Percentiles rank a stretch among this genome's conserved stretches.
Conservation (phyloP, 495 filamentous ascomycete species). For the Hypoxylon perforatum region DNA sequence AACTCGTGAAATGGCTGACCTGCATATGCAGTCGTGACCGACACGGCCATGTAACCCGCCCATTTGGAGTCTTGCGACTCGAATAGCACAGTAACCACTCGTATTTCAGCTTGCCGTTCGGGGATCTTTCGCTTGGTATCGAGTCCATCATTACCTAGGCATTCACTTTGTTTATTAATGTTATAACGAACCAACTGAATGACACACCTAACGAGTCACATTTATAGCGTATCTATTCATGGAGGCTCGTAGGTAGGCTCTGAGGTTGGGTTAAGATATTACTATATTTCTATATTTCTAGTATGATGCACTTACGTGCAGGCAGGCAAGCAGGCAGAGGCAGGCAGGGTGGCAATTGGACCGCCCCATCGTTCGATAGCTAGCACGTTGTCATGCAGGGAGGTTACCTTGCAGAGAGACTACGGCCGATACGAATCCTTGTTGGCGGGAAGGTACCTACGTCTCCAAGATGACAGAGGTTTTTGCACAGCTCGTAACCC, state of each 20-base stretch:
- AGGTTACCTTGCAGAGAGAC: slow-evolving; percentile 28
- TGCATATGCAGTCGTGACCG: slow-evolving; percentile 43
- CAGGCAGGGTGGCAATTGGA: slow-evolving; percentile 1
- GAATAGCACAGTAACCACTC: neutral
- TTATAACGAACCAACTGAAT: no score
- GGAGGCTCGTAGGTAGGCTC: no score
- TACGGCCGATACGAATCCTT: slow-evolving; percentile 35
- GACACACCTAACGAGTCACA: no score
- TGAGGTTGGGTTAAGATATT: no score
- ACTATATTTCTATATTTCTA: no score
- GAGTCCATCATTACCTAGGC: neutral
- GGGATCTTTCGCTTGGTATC: no score
- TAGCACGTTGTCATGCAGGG: slow-evolving; percentile 27
- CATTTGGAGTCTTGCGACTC: slow-evolving; percentile 20
- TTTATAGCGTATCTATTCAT: no score
- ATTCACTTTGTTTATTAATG: neutral
- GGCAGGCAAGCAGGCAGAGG: no score
- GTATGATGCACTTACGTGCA: no score
- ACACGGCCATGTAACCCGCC: slow-evolving; percentile 32
- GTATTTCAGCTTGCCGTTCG: neutral
- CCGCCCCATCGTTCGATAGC: slow-evolving; percentile 26
- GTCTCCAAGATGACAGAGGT: neutral
- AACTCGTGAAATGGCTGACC: slow-evolving; percentile 37
- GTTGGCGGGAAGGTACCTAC: neutral
- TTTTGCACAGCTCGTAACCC: slow-evolving; percentile 27